Percentiles rank a stretch among this genome's conserved stretches.
phyloP scores from a whole-genome alignment of 352 stramenopile species.

The Phytophthora pini region DNA sequence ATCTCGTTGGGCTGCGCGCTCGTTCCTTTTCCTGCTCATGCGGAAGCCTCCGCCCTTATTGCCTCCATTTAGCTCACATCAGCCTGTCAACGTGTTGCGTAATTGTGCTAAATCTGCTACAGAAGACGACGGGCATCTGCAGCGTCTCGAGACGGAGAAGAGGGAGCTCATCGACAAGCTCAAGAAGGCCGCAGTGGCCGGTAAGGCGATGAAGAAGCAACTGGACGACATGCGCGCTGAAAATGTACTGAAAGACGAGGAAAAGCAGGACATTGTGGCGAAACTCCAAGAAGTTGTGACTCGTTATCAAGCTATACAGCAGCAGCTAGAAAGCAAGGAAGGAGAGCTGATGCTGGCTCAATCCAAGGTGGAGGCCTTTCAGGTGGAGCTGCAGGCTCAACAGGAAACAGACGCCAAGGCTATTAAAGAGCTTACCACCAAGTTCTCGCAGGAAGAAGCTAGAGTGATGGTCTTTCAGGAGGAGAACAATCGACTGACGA shows the following conservation, averaged over 20 bases:
- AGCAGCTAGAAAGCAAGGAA: conserved; percentile 57
- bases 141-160: conserved; percentile 71
- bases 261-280: conserved; percentile 40
- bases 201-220: conserved; percentile 76
- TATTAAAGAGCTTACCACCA: conserved; percentile 37
- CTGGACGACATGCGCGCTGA: conserved; percentile 68
- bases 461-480: conserved; percentile 58
- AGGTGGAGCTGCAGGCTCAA: conserved; percentile 53
- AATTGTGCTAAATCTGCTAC: conserved; percentile 13
- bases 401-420: conserved; percentile 35
- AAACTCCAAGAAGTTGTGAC: conserved; percentile 62
- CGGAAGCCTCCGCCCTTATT: conserved; percentile 4
- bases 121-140: conserved; percentile 26
- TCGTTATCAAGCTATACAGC: conserved; percentile 58
- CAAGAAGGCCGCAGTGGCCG: conserved; percentile 73
- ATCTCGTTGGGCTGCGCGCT: background rate
- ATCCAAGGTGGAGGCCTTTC: conserved; percentile 62
- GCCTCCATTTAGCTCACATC: conserved; percentile 18
- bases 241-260: conserved; percentile 48
- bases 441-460: conserved; percentile 52
- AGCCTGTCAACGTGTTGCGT: conserved; percentile 21
- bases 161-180: conserved; percentile 81
- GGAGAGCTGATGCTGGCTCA: conserved; percentile 51
- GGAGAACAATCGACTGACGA: conserved; percentile 58
- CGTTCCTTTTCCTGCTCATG: conserved; percentile 25